Evolutionary conservation across 768 basidiomycete species (phyloP), one percentile per base, ranked within the genome.

Genomic region (Suillus weaverae): DNA sequence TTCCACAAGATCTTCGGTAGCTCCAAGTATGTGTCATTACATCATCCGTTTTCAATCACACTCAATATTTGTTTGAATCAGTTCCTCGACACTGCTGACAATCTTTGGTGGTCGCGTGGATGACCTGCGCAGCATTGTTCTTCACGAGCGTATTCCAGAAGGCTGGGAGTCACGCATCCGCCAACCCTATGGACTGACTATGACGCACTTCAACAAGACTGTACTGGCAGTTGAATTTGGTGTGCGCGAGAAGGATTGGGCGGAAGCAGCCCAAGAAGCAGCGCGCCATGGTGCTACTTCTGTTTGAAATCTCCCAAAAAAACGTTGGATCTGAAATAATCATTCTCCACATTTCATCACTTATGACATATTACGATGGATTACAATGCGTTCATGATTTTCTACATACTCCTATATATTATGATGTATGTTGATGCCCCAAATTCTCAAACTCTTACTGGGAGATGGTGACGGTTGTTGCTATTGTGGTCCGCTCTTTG

Each of bases 71-170:
- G 1, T 54, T 62, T 41, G 5, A 48, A 2, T 64, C 66, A 91
- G 89, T 74, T 84, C 88, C 0, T 85, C 89, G 1, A 89, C 90
- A 2, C 67, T 94, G 63, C 76, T 92, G 11, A 84, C 83, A 1
- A 85, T 89, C 61, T 88, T 91, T 67, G 92, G 89, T 8, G 91
- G 91, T 1, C 79, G 81, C 39, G 71, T 89, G 10, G 72, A 78
- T 1, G 89, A 89, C 66, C 70, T 93, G 33, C 77, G 83, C 59
- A 65, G 81, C 1, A 66, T 90, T 38, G 74, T 94, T 43, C 70
- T 81, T 5, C 87, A 94, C 39, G 92, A 94, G 67, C 85, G 90
- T 7, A 71, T 94, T 30, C 88, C 88, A 0, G 80, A 89, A 0
- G 86, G 86, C 11, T 94, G 90, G 90, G 89, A 92, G 70, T 81